Base-by-base conservation (phyloP, 192 early-diverging fungal genomes). In the Coemansia sp. region DNA sequence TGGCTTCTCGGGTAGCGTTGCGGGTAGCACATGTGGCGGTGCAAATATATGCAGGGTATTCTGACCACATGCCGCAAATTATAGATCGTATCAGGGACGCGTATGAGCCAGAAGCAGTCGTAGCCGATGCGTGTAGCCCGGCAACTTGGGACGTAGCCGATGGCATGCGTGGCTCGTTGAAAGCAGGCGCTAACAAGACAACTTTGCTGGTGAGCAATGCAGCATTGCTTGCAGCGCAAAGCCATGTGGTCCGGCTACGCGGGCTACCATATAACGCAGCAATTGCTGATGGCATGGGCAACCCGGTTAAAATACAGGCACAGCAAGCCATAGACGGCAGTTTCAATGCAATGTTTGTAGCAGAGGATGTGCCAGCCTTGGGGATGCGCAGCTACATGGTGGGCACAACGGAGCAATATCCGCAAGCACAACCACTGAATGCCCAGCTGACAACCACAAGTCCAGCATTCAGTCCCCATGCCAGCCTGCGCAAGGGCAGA, bases 171-270 rank as follows among this genome's bases (percentile, higher is more conserved):
- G 59, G 28, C n/a, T 26, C 18, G 6, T 20, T 61, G 28, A 35
- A 47, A 10, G 46, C 59, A 16, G 13, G 14, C 21, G 47, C 44
- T 0, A 35, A 63, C 45, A 28, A n/a, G 9, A 51, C 39, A 12
- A 38, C 43, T 3, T 33, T 77, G 6, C 46, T 37, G 0, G 73
- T 77, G 50, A 58, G 59, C 42, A 77, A 77, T 21, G 62, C 63
- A 1, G 47, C 40, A 4, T 37, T 42, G 40, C 45, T 76, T 19
- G 45, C 13, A 1, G 39, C 63, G 31, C 73, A 70, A 44, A 43
- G 62, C 43, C 50, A 49, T 59, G 39, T 69, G 0, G 73, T 77
- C 31, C 62, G 67, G n/a, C 47, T 77, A 52, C 57, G 16, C 1
- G 42, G 69, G 40, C 50, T 33, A 3, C 33, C 67, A 12, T 51